phyloP scores from a whole-genome alignment of 1,284 basidiomycete genomes.

The Apiotrichum gracile region DNA sequence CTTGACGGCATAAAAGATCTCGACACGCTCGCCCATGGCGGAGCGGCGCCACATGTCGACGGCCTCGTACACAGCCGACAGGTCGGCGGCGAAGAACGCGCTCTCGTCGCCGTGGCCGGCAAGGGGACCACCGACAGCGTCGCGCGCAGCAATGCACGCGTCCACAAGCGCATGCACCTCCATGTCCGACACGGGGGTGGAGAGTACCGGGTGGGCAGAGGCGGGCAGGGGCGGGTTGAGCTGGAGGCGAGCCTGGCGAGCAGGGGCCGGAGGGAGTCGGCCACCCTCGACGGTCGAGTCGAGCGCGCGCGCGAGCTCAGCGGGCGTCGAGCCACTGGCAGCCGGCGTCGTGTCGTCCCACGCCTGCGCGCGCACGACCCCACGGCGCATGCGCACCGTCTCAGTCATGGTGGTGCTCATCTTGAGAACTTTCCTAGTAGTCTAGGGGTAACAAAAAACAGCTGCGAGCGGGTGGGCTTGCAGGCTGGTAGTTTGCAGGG shows the following conservation, averaged over 20 bases:
- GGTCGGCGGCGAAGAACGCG: slow-evolving; percentile 94
- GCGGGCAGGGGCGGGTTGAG: slow-evolving; percentile 11
- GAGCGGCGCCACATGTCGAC: slow-evolving; percentile 75
- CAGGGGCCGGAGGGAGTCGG: slow-evolving; percentile 23
- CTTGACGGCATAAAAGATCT: slow-evolving; percentile 94
- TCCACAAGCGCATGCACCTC: slow-evolving; percentile 35
- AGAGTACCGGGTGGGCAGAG: slow-evolving; percentile 23
- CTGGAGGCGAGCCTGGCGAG: slow-evolving; percentile 26
- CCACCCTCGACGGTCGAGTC: slow-evolving; percentile 26
- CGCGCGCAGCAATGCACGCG: slow-evolving; percentile 25
- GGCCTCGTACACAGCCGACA: slow-evolving; percentile 80
- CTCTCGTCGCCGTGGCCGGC: slow-evolving; percentile 56
- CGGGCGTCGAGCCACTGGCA: slow-evolving; percentile 6
- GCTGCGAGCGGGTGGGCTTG: background rate
- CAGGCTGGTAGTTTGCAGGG: background rate
- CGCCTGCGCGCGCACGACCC: slow-evolving; percentile 13
- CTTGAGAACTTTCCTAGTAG: background rate
- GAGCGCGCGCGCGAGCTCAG: slow-evolving; percentile 32
- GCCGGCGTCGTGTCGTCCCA: slow-evolving; percentile 5
- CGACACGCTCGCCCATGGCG: slow-evolving; percentile 65
- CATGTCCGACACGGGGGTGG: slow-evolving; percentile 22
- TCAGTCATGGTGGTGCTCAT: slow-evolving; percentile 23
- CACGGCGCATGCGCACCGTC: slow-evolving; percentile 8
- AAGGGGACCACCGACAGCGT: slow-evolving; percentile 6
- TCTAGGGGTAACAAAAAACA: background rate